phyloP scores from a whole-genome alignment of 176 grass and related monocot species.

The Paspalum notatum region DNA sequence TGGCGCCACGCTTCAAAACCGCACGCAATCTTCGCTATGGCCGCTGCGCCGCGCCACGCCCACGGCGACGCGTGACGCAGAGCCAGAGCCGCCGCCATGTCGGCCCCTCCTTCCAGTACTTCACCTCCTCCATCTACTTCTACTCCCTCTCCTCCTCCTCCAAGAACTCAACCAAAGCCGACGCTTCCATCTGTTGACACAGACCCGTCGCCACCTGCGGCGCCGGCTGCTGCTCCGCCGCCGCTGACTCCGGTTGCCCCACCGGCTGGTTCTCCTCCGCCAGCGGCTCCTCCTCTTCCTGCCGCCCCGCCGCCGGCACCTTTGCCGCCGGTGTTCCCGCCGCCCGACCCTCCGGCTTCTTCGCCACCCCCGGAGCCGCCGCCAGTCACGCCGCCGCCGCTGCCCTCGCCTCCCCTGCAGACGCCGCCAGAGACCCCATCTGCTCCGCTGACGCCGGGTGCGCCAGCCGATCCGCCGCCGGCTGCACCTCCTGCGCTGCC shows the following conservation, averaged over 20 bases:
- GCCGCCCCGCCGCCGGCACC: not conserved
- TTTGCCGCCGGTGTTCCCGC: not conserved
- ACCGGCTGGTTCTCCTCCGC: not conserved
- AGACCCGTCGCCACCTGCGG: not conserved
- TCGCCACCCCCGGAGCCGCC: not conserved
- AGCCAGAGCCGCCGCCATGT: constrained; percentile 2
- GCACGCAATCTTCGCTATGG: not conserved
- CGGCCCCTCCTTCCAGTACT: not conserved
- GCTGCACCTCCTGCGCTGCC: not conserved
- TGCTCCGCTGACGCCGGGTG: not conserved
- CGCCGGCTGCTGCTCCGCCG: not conserved
- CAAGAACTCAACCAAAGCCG: not conserved
- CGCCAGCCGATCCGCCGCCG: not conserved
- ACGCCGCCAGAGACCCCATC: not conserved
- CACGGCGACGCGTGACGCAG: constrained; percentile 22
- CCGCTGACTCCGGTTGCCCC: not conserved
- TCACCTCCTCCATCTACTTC: not conserved
- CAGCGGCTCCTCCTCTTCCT: not conserved
- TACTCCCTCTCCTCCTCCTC: not conserved
- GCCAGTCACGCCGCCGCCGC: not conserved
- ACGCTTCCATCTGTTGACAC: not conserved
- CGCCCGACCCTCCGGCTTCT: not conserved
- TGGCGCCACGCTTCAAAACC: constrained; percentile 30
- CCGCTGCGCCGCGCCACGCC: not conserved
- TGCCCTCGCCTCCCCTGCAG: not conserved